phyloP scores from a whole-genome alignment of 116 monocot genomes.

The Zostera marina region DNA sequence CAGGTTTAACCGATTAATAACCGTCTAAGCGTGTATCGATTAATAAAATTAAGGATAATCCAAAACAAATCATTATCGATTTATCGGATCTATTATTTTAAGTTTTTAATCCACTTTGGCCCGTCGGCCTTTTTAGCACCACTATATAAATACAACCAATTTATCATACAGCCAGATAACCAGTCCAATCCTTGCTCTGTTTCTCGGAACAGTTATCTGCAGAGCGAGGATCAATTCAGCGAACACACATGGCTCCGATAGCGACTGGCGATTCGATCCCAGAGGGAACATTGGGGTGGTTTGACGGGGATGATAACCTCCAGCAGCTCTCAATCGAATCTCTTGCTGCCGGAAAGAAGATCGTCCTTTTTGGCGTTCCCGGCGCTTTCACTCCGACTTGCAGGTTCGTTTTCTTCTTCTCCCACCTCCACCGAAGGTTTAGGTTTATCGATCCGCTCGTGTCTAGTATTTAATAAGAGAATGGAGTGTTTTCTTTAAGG shows the following conservation, averaged over 20 bases:
- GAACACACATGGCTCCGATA: conserved; percentile 60
- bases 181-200: no score
- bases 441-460: not conserved
- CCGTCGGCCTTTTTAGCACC: no score
- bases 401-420: conserved; percentile 24
- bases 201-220: not conserved
- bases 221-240: not conserved
- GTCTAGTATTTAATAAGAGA: not conserved
- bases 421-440: not conserved
- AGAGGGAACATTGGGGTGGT: conserved; percentile 53
- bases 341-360: conserved; percentile 71
- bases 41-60: no score
- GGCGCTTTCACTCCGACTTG: conserved; percentile 92
- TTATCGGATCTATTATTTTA: no score
- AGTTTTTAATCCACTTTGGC: no score
- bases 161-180: no score
- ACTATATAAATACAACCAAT: no score
- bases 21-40: no score
- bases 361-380: conserved; percentile 79
- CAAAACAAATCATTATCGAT: no score
- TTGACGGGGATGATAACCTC: conserved; percentile 52
- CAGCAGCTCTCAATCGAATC: conserved; percentile 57
- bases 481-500: no score
- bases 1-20: no score
- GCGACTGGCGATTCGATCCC: conserved; percentile 51